Conservation (phyloP, 2,329 filamentous ascomycete species). For the Fusarium domesticum region DNA sequence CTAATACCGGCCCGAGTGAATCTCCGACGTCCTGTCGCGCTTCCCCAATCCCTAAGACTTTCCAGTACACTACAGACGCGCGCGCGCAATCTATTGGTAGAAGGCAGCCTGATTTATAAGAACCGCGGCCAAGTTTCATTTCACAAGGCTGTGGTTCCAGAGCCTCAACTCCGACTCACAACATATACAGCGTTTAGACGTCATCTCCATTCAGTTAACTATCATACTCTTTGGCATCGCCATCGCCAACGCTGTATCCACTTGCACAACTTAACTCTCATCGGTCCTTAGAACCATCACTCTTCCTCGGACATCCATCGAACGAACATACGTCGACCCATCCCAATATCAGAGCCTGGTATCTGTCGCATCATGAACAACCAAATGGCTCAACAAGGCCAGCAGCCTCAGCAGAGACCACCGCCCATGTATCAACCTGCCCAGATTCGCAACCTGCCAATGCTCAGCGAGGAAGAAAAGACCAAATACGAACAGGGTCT, state of each 20-base stretch:
- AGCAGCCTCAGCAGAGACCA: slow-evolving; percentile 26
- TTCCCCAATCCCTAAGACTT: background rate
- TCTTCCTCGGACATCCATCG: background rate
- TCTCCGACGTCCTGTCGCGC: slow-evolving; percentile 6
- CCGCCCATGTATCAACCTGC: slow-evolving; percentile 49
- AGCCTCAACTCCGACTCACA: background rate
- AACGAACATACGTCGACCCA: background rate
- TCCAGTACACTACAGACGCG: slow-evolving; percentile 7
- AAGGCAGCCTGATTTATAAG: slow-evolving; percentile 6
- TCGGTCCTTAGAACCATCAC: too few relatives aligned
- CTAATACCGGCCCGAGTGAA: slow-evolving; percentile 6
- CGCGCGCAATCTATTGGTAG: slow-evolving; percentile 3
- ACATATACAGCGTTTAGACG: too few relatives aligned
- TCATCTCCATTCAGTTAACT: background rate
- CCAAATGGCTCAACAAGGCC: slow-evolving; percentile 28
- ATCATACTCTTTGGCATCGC: background rate
- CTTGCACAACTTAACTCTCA: too few relatives aligned
- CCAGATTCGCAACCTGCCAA: slow-evolving; percentile 49
- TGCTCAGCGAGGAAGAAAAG: slow-evolving; percentile 54
- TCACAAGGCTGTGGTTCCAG: slow-evolving; percentile 6
- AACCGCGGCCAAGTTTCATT: slow-evolving; percentile 8
- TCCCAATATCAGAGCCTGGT: background rate
- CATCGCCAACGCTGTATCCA: background rate
- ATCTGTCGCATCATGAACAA: slow-evolving; percentile 19
- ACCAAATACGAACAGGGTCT: slow-evolving; percentile 58